Conservation (phyloP, 768 basidiomycete genomes). For the Trametes elegans region DNA sequence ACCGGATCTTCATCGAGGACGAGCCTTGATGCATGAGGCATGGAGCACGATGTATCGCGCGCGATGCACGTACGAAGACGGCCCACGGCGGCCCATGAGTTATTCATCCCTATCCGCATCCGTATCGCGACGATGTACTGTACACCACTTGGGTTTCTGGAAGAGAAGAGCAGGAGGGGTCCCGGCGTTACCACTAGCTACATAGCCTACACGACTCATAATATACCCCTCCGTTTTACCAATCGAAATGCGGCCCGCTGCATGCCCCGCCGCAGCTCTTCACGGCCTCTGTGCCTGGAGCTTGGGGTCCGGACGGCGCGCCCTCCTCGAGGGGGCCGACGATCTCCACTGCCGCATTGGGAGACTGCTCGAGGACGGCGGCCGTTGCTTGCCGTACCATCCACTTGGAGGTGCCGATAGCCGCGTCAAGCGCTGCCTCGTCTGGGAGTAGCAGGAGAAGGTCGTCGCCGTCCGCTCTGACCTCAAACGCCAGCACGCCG, state of each 20-base stretch:
- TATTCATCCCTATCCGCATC: constrained; percentile 13
- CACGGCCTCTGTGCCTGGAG: background rate
- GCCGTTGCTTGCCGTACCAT: constrained; percentile 53
- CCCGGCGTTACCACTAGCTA: background rate
- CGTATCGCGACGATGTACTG: constrained; percentile 10
- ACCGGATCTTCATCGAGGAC: constrained; percentile 79
- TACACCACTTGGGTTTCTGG: constrained; percentile 5
- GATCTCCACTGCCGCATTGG: constrained; percentile 33
- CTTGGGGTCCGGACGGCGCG: too few relatives aligned
- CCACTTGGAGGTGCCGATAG: constrained; percentile 67
- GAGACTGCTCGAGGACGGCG: constrained; percentile 33
- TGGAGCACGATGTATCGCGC: background rate
- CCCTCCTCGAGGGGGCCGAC: constrained; percentile 28
- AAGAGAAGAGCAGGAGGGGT: background rate
- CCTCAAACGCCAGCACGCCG: constrained; percentile 60
- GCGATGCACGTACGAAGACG: too few relatives aligned
- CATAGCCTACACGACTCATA: constrained; percentile 6
- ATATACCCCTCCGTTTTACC: constrained; percentile 13
- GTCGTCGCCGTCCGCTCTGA: constrained; percentile 41
- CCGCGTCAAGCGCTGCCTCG: constrained; percentile 48
- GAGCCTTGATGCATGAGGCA: constrained; percentile 23
- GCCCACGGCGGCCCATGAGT: background rate
- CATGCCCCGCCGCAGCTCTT: constrained; percentile 7
- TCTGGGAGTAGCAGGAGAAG: constrained; percentile 55
- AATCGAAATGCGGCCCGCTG: constrained; percentile 19